A percentile compares a stretch with the other conserved stretches of the same genome.
These are phyloP conservation scores for Argentina anserina DNA, from an alignment of 306 rosid genomes.

Conservation along the genomic window DNA sequence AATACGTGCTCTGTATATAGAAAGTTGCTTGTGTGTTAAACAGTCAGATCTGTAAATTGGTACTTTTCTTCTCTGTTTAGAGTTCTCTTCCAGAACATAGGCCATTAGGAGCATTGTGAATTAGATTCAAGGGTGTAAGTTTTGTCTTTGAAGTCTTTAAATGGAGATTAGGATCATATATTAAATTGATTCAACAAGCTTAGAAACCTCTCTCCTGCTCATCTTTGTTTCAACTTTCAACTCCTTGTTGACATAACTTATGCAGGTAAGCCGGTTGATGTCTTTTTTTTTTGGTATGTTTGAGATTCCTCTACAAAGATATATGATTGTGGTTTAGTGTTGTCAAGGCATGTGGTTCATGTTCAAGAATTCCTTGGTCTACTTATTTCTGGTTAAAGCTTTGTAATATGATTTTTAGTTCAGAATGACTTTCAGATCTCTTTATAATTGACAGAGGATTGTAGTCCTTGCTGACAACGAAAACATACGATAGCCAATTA, in stretches of 20 bases:
- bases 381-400: neutral
- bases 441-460: neutral
- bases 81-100: neutral
- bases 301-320: neutral
- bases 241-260: neutral
- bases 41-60: constrained; percentile 21
- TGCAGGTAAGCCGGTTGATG: neutral
- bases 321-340: neutral
- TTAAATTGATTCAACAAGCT: constrained; percentile 26
- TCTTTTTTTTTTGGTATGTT: neutral
- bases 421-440: neutral
- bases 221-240: neutral
- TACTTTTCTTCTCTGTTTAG: neutral
- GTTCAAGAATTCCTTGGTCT: neutral
- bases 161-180: constrained; percentile 6
- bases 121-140: constrained; percentile 26
- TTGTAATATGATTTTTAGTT: neutral
- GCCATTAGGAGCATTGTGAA: constrained; percentile 23
- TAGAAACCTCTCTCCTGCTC: constrained; percentile 29
- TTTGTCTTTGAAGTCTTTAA: constrained; percentile 10
- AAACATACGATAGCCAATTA: too few relatives aligned
- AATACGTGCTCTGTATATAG: constrained; percentile 15
- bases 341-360: neutral
- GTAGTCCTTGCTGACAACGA: neutral
- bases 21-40: neutral